A percentile compares a stretch with the other conserved stretches of the same genome.
These are phyloP conservation scores for Acanthamoeba healyi DNA, from an alignment of 208 protist genomes.

Conservation along the genomic window DNA sequence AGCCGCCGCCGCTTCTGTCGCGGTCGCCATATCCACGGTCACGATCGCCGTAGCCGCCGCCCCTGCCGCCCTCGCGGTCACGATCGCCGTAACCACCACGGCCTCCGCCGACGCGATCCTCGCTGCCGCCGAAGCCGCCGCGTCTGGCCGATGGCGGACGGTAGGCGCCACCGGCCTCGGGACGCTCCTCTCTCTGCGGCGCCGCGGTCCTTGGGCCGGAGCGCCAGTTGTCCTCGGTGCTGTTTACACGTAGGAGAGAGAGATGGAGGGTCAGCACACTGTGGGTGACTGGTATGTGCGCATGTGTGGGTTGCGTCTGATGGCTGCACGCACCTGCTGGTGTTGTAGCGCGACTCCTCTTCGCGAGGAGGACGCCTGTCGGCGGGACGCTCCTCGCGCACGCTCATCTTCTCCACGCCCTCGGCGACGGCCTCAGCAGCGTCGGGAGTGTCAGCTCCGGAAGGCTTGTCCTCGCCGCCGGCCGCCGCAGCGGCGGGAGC, in stretches of 20 bases:
- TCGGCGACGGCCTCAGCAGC: not conserved
- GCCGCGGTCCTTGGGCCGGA: not conserved
- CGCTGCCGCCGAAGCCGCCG: conserved; percentile 3
- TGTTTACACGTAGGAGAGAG: not conserved
- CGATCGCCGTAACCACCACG: not conserved
- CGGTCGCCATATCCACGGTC: conserved; percentile 12
- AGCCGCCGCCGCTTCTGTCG: not conserved
- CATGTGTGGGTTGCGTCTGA: not conserved
- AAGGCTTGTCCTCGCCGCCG: not conserved
- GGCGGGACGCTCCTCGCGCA: conserved; percentile 5
- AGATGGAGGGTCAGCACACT: too few species aligned
- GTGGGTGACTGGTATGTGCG: too few species aligned
- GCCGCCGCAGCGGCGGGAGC: not conserved
- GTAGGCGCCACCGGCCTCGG: not conserved
- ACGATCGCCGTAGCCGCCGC: not conserved
- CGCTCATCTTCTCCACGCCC: conserved; percentile 4
- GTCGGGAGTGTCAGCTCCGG: not conserved
- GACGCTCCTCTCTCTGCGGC: not conserved
- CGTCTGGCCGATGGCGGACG: not conserved
- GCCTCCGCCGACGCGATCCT: not conserved
- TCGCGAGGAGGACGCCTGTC: conserved; percentile 10
- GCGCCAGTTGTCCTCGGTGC: conserved; percentile 30
- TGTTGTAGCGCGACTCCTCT: conserved; percentile 15
- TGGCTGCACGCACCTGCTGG: not conserved
- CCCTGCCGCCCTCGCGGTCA: not conserved